A percentile compares a stretch with the other conserved stretches of the same genome.
Evolutionary conservation across 768 basidiomycete species (phyloP).

Genomic region (Kwoniella heveanensis): DNA sequence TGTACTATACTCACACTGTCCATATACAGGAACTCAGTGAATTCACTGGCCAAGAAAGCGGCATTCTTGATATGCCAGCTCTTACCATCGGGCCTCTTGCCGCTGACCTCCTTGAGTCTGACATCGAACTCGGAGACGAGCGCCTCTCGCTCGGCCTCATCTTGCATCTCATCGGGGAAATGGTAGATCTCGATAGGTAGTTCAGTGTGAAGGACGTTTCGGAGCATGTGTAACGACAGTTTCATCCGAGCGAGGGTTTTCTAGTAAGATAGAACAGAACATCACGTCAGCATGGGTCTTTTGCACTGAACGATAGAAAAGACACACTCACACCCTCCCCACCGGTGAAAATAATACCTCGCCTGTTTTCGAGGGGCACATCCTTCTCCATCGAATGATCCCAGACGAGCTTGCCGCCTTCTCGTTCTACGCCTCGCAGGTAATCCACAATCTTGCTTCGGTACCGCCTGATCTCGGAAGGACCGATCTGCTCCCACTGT

Average conservation of each 20-base stretch:
- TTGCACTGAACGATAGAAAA: background rate
- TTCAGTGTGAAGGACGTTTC: conserved; percentile 51
- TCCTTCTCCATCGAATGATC: conserved; percentile 32
- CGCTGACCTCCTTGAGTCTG: conserved; percentile 41
- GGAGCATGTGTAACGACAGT: conserved; percentile 56
- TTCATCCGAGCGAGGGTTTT: conserved; percentile 54
- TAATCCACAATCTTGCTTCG: conserved; percentile 11
- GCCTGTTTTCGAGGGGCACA: conserved; percentile 24
- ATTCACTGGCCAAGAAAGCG: conserved; percentile 49
- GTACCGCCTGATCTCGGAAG: conserved; percentile 44
- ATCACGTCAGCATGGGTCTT: conserved; percentile 11
- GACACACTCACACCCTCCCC: conserved; percentile 44
- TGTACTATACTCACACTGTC: conserved; percentile 44
- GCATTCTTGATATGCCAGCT: conserved; percentile 54
- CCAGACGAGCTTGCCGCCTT: conserved; percentile 47
- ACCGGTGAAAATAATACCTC: conserved; percentile 50
- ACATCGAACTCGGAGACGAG: conserved; percentile 52
- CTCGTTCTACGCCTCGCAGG: conserved; percentile 32
- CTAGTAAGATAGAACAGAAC: conserved; percentile 28
- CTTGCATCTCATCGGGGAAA: conserved; percentile 57
- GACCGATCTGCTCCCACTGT: conserved; percentile 40
- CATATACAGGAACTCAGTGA: conserved; percentile 53
- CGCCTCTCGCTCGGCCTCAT: conserved; percentile 29
- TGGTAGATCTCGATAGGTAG: conserved; percentile 59
- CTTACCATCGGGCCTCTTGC: conserved; percentile 36